Evolutionary conservation across 2,329 filamentous ascomycete species (phyloP).

Genomic region (Claviceps pusilla): DNA sequence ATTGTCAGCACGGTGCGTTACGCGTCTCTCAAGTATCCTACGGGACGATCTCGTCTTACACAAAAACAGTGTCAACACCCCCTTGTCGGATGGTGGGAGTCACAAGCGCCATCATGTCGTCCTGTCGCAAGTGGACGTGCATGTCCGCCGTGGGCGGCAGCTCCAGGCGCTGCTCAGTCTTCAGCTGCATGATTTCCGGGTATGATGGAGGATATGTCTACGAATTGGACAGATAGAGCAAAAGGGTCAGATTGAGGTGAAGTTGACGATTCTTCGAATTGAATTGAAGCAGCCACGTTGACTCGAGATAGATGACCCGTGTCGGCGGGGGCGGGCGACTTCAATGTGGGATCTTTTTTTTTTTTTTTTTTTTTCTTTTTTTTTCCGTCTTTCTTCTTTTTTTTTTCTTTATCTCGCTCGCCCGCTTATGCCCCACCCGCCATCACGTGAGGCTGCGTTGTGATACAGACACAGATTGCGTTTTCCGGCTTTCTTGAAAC

Average conservation of each 20-base stretch:
- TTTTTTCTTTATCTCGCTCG: background rate
- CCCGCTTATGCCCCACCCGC: background rate
- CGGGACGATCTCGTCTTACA: constrained; percentile 11
- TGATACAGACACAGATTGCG: no score
- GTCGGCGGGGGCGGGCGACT: background rate
- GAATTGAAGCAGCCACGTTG: background rate
- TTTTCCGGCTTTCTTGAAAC: background rate
- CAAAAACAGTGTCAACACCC: constrained; percentile 49
- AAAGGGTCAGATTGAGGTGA: background rate
- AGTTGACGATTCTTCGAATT: background rate
- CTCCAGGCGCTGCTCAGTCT: constrained; percentile 18
- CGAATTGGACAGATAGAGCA: no score
- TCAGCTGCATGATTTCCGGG: constrained; percentile 2
- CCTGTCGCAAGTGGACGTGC: constrained; percentile 58
- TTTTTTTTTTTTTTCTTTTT: background rate
- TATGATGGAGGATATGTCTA: no score
- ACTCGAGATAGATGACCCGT: background rate
- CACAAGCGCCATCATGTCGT: constrained; percentile 44
- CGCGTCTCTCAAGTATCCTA: background rate
- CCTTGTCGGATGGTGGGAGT: constrained; percentile 38
- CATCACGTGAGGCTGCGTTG: background rate
- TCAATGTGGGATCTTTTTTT: background rate
- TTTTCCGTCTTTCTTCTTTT: background rate
- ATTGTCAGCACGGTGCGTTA: background rate
- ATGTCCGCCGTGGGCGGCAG: constrained; percentile 52